phyloP scores from a whole-genome alignment of 108 stramenopile species.

The Seminavis robusta region DNA sequence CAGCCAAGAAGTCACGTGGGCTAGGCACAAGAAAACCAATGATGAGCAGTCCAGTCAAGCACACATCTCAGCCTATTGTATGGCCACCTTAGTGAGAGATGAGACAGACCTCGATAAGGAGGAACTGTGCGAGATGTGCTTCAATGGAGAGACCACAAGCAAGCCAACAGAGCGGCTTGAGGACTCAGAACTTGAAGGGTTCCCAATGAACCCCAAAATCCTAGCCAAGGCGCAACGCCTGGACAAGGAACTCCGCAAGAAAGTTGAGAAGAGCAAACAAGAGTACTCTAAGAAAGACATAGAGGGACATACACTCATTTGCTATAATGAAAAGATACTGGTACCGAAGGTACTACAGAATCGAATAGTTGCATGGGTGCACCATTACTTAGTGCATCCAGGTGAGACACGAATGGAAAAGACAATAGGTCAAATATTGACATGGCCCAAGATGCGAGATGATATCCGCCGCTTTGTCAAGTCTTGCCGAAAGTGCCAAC shows the following conservation, averaged over 20 bases:
- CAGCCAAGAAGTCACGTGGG: too few species aligned
- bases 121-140: too few species aligned
- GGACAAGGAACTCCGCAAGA: not conserved
- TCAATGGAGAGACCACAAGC: constrained; percentile 6
- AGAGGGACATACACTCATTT: not conserved
- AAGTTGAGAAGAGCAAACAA: not conserved
- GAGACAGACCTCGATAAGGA: not conserved
- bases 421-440: constrained; percentile 13
- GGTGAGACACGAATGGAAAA: constrained; percentile 8
- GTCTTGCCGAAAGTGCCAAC: constrained; percentile 18
- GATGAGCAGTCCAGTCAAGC: too few species aligned
- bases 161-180: too few species aligned
- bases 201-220: not conserved
- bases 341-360: not conserved
- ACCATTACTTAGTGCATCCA: constrained; percentile 19
- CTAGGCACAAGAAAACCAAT: too few species aligned
- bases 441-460: constrained; percentile 24
- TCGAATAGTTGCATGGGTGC: constrained; percentile 17
- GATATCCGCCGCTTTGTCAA: constrained; percentile 16
- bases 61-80: not conserved
- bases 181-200: not conserved
- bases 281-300: not conserved
- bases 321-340: not conserved
- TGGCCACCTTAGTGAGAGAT: not conserved
- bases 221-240: not conserved